Percentiles rank a stretch among this genome's conserved stretches.
phyloP scores from a whole-genome alignment of 2,329 filamentous ascomycete genomes.

The Epichloe amarillans region DNA sequence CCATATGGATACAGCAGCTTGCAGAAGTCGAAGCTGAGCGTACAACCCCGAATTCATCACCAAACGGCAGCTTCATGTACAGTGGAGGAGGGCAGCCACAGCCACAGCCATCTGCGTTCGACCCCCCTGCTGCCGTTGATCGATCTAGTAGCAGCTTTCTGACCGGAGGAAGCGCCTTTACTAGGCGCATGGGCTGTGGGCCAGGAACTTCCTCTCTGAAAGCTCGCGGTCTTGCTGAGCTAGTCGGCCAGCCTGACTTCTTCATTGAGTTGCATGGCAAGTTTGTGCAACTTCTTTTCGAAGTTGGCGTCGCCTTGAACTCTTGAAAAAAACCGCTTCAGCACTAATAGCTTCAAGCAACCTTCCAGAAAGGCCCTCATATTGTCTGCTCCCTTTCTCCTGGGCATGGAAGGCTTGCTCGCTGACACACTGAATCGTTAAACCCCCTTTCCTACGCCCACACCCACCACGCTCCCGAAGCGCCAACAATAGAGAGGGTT shows the following conservation, averaged over 20 bases:
- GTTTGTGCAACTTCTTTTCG: conserved; percentile 50
- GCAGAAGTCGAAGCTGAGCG: conserved; percentile 51
- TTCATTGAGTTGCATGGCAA: conserved; percentile 52
- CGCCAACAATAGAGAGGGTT: neutral
- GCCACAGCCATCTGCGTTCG: conserved; percentile 15
- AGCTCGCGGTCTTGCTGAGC: conserved; percentile 48
- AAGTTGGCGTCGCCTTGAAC: conserved; percentile 41
- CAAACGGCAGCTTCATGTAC: conserved; percentile 25
- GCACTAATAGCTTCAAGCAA: no score
- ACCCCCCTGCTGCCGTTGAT: conserved; percentile 19
- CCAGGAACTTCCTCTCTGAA: conserved; percentile 43
- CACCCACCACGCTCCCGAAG: no score
- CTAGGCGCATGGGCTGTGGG: conserved; percentile 43
- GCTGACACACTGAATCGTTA: no score
- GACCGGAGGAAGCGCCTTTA: conserved; percentile 41
- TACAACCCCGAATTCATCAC: conserved; percentile 31
- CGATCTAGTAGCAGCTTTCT: conserved; percentile 42
- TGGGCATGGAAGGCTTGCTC: no score
- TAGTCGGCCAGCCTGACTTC: conserved; percentile 53
- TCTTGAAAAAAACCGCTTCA: conserved; percentile 19
- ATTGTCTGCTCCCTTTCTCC: no score
- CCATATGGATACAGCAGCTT: conserved; percentile 51
- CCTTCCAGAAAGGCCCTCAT: no score
- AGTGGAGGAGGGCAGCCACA: conserved; percentile 19
- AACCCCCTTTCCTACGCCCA: no score